These are phyloP conservation scores for Zasmidium citrigriseum DNA, from an alignment of 2,329 filamentous ascomycete genomes.

Conservation along the genomic window DNA sequence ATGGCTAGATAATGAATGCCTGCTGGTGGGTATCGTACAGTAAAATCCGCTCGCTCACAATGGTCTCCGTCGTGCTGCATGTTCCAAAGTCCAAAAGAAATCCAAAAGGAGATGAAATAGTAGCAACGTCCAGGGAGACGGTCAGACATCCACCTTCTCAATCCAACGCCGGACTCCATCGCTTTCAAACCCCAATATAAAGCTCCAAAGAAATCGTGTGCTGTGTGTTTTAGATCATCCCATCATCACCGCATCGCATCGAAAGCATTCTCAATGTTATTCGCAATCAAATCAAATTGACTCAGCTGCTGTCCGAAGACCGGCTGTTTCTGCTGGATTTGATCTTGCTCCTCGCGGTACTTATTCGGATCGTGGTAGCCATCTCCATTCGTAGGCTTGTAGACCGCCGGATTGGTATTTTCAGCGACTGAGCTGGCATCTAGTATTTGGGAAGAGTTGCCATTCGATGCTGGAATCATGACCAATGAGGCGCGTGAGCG, in stretches of 20 bases:
- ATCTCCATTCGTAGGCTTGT: slow-evolving; percentile 8
- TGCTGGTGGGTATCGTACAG: too few species aligned
- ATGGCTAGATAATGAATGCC: too few species aligned
- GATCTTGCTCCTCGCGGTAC: neutral
- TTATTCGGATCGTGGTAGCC: slow-evolving; percentile 3
- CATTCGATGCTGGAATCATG: neutral
- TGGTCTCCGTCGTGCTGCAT: too few species aligned
- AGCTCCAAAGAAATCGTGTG: too few species aligned
- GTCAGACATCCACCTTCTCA: too few species aligned
- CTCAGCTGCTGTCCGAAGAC: slow-evolving; percentile 30
- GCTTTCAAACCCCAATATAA: too few species aligned
- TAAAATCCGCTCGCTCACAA: too few species aligned
- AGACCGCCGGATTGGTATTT: slow-evolving; percentile 3
- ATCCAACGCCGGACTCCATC: too few species aligned
- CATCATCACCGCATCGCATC: slow-evolving; percentile 20
- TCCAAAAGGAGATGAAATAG: too few species aligned
- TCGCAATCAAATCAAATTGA: slow-evolving; percentile 29
- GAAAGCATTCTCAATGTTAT: slow-evolving; percentile 33
- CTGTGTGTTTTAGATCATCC: too few species aligned
- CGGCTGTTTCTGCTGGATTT: slow-evolving; percentile 2
- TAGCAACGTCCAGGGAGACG: too few species aligned
- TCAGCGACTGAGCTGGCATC: slow-evolving; percentile 2
- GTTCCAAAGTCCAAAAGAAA: too few species aligned
- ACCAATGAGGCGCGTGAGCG: neutral
- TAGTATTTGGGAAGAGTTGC: neutral